A percentile compares a stretch with the other conserved stretches of the same genome.
phyloP scores from a whole-genome alignment of 1,284 basidiomycete genomes.

The Sporisorium exsertum region DNA sequence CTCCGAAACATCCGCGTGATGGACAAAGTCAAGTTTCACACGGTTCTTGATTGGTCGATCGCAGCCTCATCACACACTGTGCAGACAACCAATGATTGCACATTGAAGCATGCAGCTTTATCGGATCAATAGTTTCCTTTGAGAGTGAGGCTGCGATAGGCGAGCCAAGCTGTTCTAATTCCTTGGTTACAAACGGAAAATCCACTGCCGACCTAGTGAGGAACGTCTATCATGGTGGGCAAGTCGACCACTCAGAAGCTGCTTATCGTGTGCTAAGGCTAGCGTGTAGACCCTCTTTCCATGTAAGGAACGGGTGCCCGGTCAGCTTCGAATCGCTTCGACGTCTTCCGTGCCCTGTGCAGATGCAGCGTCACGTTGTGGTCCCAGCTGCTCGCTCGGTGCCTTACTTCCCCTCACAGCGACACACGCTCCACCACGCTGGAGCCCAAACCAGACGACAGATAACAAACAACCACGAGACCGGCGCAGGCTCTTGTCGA shows the following conservation, averaged over 20 bases:
- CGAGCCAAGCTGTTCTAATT: not conserved
- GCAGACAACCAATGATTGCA: not conserved
- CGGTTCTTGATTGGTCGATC: not conserved
- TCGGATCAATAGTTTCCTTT: constrained; percentile 6
- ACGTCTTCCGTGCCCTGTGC: not conserved
- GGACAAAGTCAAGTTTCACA: no score
- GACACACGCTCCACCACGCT: no score
- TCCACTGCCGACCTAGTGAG: not conserved
- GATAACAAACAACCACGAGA: no score
- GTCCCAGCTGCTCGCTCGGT: no score
- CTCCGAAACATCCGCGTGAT: not conserved
- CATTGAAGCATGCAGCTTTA: not conserved
- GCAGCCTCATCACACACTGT: not conserved
- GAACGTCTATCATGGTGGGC: not conserved
- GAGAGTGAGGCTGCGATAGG: not conserved
- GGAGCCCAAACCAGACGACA: no score
- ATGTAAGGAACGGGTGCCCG: not conserved
- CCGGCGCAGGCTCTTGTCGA: no score
- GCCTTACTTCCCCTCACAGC: no score
- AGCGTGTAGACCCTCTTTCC: not conserved
- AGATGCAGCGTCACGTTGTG: no score
- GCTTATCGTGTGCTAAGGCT: not conserved
- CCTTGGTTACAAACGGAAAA: not conserved
- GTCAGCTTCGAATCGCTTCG: constrained; percentile 1
- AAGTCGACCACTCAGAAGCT: not conserved